Base-by-base conservation (phyloP, 2,329 filamentous ascomycete genomes). In the Aspergillus brasiliensis region DNA sequence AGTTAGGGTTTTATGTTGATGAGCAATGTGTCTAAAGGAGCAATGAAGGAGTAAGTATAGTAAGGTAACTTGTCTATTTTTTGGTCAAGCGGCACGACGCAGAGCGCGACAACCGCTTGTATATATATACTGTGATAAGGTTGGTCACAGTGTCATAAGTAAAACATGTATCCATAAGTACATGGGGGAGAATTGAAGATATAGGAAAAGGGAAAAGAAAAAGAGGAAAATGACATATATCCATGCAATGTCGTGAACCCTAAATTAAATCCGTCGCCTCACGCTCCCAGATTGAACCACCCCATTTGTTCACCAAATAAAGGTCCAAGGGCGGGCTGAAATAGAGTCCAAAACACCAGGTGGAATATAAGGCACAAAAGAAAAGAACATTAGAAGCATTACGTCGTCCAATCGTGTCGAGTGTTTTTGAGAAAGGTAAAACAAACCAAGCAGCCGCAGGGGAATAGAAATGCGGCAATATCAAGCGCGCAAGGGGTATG, bases 391-490 rank as follows among this genome's bases (percentile, higher is more conserved):
- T 70, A 67, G 70, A 61, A 70, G 67, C 70, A 69, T 73, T 68
- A 67, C 69, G 59, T 72, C 68, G 60, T 73, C 59, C 56, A 69
- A 63, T 73, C 71, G 66, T 72, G 58, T 72, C 67, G 62, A 70
- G 66, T 66, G 67, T 58, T 68, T 68, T 62, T 65, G 64, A 34
- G 56, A 34, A 34, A 63, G 61, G 62, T 57, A 59, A 59, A 62
- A 57, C 56, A 51, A 64, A 62, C 57, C 59, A 61, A 63, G 60
- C 62, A 61, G 62, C 56, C 56, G 31, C 25, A 34, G 58, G 44
- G 25, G 48, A 56, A 53, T 57, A 59, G 57, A 49, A 49, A 57
- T 55, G 23, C 40, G 38, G 52, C 38, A 48, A 25, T 51, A 57
- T 37, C n/a, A 61, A 58, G 53, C 46, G 46, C 46, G 46, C 46